Conservation (phyloP, 2,329 filamentous ascomycete genomes). For the Arthrobotrys musiformis region DNA sequence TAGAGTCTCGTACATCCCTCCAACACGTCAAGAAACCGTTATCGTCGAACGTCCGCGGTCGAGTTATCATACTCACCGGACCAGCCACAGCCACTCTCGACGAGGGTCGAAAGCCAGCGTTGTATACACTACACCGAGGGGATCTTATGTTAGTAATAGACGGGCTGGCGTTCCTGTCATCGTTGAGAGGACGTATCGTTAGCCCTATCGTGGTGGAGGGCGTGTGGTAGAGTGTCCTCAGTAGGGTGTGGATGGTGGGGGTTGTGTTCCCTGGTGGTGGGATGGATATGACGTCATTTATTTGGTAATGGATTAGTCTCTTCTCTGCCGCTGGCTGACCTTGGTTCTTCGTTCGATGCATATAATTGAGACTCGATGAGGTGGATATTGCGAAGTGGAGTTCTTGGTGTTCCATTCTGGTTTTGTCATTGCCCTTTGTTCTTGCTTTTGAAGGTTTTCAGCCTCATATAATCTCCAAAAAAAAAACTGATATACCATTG, state of each 20-base stretch:
- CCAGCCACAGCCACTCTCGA: constrained; percentile 23
- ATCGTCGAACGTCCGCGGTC: constrained; percentile 52
- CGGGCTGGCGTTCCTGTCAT: constrained; percentile 34
- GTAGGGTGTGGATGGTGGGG: not conserved
- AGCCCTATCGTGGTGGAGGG: not conserved
- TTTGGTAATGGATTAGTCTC: not conserved
- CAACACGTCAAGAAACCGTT: constrained; percentile 41
- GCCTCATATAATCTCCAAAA: not conserved
- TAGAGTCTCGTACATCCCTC: constrained; percentile 27
- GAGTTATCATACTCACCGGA: constrained; percentile 30
- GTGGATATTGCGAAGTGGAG: not conserved
- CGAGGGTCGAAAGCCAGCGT: constrained; percentile 40
- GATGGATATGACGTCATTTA: constrained; percentile 36
- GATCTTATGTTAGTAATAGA: constrained; percentile 34
- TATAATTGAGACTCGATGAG: not conserved
- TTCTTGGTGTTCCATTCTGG: not conserved
- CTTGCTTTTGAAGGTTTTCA: not conserved
- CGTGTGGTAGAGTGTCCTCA: not conserved
- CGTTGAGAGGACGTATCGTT: constrained; percentile 52
- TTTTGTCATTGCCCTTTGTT: not conserved
- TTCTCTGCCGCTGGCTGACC: not conserved
- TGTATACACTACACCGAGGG: constrained; percentile 42
- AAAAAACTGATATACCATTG: not conserved
- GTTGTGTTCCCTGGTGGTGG: not conserved
- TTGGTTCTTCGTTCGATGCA: not conserved